Evolutionary conservation across 305 asterid species (phyloP).

Genomic region (Fraxinus latifolia): DNA sequence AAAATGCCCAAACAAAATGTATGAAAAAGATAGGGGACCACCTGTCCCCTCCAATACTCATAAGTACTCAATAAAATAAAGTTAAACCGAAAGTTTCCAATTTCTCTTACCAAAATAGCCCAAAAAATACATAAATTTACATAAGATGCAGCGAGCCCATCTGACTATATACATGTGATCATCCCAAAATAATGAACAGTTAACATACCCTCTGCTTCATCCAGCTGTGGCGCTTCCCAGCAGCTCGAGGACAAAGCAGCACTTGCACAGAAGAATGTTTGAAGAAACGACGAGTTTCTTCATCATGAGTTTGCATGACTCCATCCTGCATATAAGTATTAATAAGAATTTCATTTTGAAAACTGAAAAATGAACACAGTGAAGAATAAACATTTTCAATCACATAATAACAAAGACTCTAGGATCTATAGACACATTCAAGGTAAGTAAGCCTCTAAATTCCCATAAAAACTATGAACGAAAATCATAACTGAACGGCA

Average conservation of each 20-base stretch:
- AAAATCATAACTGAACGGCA: neutral
- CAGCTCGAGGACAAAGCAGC: slow-evolving; percentile 88
- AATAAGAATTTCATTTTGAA: slow-evolving; percentile 6
- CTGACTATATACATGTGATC: neutral
- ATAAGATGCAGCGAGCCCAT: neutral
- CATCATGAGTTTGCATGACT: slow-evolving; percentile 97
- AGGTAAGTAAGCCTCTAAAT: slow-evolving; percentile 1
- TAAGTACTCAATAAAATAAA: neutral
- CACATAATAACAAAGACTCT: neutral
- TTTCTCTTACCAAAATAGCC: neutral
- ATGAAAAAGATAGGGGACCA: neutral
- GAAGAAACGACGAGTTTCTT: slow-evolving; percentile 89
- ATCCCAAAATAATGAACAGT: neutral
- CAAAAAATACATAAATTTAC: neutral
- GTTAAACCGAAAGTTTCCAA: neutral
- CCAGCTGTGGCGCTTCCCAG: slow-evolving; percentile 99
- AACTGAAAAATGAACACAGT: neutral
- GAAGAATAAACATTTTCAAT: slow-evolving; percentile 8
- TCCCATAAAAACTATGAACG: neutral
- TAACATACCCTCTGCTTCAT: slow-evolving; percentile 73
- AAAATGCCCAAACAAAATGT: neutral
- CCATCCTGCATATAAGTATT: slow-evolving; percentile 65
- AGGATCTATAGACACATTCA: slow-evolving; percentile 8
- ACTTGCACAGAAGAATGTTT: slow-evolving; percentile 97
- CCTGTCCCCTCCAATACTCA: neutral